Evolutionary conservation across 2,329 filamentous ascomycete genomes (phyloP).

Genomic region (Chaetomiaceae sp.): DNA sequence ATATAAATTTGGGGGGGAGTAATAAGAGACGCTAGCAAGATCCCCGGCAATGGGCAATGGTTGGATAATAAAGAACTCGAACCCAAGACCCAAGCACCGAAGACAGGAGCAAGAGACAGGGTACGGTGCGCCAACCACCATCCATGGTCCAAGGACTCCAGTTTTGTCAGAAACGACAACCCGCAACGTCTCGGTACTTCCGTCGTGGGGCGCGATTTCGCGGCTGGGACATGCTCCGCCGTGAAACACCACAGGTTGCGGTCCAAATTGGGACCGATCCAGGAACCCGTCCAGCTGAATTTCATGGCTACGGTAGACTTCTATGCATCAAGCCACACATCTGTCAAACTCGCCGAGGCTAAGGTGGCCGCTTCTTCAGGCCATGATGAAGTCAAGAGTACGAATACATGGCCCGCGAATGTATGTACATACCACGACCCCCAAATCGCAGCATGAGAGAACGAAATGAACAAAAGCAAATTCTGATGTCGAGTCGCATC

Average conservation of each 20-base stretch:
- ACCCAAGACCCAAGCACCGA: no score
- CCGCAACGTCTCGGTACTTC: background rate
- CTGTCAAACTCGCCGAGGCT: background rate
- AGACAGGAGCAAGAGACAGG: no score
- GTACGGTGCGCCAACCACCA: slow-evolving; percentile 6
- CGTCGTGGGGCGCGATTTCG: background rate
- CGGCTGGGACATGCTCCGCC: background rate
- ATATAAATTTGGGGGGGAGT: slow-evolving; percentile 1
- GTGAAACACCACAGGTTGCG: background rate
- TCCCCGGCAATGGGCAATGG: background rate
- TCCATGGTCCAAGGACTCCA: no score
- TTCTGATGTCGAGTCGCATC: slow-evolving; percentile 10
- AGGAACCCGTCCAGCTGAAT: background rate
- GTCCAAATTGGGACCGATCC: background rate
- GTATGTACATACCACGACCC: background rate
- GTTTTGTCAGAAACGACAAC: background rate
- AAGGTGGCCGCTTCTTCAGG: background rate
- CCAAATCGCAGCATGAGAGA: slow-evolving; percentile 5
- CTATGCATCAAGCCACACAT: background rate
- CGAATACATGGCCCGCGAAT: no score
- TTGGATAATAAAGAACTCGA: background rate
- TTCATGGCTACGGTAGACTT: no score
- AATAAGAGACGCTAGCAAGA: background rate
- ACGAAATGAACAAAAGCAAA: slow-evolving; percentile 11
- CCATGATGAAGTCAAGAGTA: no score